phyloP scores from a whole-genome alignment of 371 early-diverging fungal genomes.

The Phascolomyces articulosus region DNA sequence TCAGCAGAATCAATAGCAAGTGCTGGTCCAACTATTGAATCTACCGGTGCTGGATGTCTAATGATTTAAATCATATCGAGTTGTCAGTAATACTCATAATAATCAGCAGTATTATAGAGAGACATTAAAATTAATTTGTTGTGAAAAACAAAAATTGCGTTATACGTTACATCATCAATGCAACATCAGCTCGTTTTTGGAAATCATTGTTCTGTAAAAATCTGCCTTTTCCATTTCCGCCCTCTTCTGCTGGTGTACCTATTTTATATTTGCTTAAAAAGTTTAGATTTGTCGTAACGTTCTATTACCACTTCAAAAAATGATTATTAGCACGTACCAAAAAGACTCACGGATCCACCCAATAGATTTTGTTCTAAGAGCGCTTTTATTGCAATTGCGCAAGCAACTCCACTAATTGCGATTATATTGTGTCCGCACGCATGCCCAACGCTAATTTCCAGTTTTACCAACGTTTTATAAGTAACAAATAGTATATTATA shows the following conservation, averaged over 20 bases:
- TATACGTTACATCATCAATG: constrained; percentile 71
- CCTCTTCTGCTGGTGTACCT: constrained; percentile 81
- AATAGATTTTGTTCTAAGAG: constrained; percentile 56
- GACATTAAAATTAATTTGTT: too few species aligned
- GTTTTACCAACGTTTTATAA: not conserved
- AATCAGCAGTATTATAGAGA: too few species aligned
- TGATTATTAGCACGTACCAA: constrained; percentile 47
- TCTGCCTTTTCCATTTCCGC: constrained; percentile 68
- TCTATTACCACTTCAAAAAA: too few species aligned
- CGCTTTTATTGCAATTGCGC: constrained; percentile 59
- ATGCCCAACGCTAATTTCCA: constrained; percentile 55
- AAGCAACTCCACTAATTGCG: constrained; percentile 71
- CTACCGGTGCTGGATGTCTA: constrained; percentile 34
- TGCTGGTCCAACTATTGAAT: constrained; percentile 30
- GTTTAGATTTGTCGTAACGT: not conserved
- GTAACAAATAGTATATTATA: not conserved
- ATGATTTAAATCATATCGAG: not conserved
- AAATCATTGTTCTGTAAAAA: constrained; percentile 68
- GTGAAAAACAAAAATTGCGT: not conserved
- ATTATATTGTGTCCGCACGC: constrained; percentile 75
- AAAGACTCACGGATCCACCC: constrained; percentile 64
- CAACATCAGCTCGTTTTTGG: constrained; percentile 58
- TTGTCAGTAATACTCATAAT: not conserved
- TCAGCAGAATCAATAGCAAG: constrained; percentile 48
- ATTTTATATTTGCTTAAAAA: not conserved